A percentile compares a stretch with the other conserved stretches of the same genome.
phyloP scores from a whole-genome alignment of 345 rosid genomes.

The Bruguiera gymnorhiza region DNA sequence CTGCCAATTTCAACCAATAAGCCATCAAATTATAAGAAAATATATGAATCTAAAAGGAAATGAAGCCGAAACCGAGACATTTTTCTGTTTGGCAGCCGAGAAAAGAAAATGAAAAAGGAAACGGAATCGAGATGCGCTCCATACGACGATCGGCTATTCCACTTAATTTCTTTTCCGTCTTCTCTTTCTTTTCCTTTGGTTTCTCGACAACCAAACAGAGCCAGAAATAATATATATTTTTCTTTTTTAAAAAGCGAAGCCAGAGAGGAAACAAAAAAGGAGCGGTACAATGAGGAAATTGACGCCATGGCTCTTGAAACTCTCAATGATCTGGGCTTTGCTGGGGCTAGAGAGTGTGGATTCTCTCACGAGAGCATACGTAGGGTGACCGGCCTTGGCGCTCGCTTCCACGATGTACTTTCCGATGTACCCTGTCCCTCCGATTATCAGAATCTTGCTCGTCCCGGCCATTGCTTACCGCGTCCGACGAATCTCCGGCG shows the following conservation, averaged over 20 bases:
- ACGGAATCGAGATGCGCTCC: too few relatives aligned
- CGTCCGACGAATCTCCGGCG: not conserved
- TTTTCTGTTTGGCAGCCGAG: too few relatives aligned
- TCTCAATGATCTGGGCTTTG: not conserved
- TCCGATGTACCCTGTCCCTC: conserved; percentile 24
- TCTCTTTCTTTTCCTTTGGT: not conserved
- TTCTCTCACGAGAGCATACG: conserved; percentile 9
- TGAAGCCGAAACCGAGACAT: not conserved
- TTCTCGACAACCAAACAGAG: not conserved
- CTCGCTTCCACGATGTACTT: conserved; percentile 18
- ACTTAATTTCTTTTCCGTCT: too few relatives aligned
- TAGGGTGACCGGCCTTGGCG: conserved; percentile 21
- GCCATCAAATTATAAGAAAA: not conserved
- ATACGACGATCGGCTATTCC: not conserved
- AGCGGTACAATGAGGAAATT: conserved; percentile 11
- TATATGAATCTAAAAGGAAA: not conserved
- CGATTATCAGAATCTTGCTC: conserved; percentile 25
- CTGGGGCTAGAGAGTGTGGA: conserved; percentile 10
- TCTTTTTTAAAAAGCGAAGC: not conserved
- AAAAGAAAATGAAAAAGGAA: too few relatives aligned
- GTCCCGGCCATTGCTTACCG: not conserved
- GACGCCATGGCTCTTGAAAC: conserved; percentile 8
- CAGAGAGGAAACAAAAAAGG: not conserved
- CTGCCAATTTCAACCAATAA: conserved; percentile 18
- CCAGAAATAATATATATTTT: too few relatives aligned